Evolutionary conservation across 345 rosid genomes (phyloP), one percentile per base, ranked within the genome.

Genomic region (Crucihimalaya himalaica): DNA sequence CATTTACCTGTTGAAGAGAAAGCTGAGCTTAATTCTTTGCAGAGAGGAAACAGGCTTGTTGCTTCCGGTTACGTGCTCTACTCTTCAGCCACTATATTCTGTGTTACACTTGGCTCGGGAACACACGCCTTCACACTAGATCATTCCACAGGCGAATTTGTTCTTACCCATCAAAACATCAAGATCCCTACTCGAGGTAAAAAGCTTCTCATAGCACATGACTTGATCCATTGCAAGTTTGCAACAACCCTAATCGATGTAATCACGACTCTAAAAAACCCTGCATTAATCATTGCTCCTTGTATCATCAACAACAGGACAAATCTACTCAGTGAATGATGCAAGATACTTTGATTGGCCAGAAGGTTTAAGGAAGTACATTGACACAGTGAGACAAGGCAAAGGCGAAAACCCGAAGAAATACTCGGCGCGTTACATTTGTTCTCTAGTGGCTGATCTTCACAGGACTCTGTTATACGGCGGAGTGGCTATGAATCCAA

Each of bases 341-440:
- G 98, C 98, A 0, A 75, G 97, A 35, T 93, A 91, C 75, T 93
- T 89, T 35, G 98, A 93, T 71, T 93, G 98, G 98, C 96, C 98
- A 12, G 85, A 88, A 78, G 97, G 97, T 51, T 74, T 93, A 23
- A 90, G 89, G 84, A 81, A 25, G 67, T 93, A 89, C 67, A 93
- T 93, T 46, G 97, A 93, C 75, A 84, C 89, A 23, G 84, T 87
- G 70, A 82, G 97, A 71, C 94, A 88, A 84, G 97, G 97, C 51
- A 93, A 90, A 85, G 98, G 98, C 39, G 68, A 83, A 66, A 85
- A 85, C 72, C 98, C 92, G 0, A 93, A 91, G 80, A 93, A 93
- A 59, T 91, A 93, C 68, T 93, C 98, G 3, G 98, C 98, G 0
- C 92, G 97, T 35, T 93, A 93, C 64, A 86, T 93, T 76, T 93